Evolutionary conservation across 1,139 yeast genomes (phyloP).

Genomic region (Zhuliangozyma parablackwelliae): DNA sequence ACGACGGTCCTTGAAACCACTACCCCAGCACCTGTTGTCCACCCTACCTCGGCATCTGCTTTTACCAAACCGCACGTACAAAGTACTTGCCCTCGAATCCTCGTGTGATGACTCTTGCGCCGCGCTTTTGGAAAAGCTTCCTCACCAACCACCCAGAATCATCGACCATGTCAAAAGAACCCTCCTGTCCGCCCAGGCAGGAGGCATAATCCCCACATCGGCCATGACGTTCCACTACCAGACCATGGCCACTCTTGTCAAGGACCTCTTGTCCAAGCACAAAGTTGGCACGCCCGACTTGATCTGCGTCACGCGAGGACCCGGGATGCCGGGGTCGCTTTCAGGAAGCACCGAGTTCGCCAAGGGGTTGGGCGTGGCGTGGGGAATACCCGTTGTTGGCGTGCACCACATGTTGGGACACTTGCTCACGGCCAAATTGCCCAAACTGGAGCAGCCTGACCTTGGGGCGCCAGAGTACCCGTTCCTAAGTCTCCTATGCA

Average conservation of each 20-base stretch:
- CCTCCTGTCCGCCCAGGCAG: constrained; percentile 58
- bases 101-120: constrained; percentile 96
- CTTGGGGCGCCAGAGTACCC: constrained; percentile 58
- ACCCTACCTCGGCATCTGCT: no score
- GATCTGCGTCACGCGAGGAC: constrained; percentile 90
- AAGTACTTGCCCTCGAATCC: constrained; percentile 81
- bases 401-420: constrained; percentile 98
- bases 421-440: constrained; percentile 63
- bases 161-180: constrained; percentile 63
- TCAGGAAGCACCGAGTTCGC: constrained; percentile 81
- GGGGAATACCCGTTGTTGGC: constrained; percentile 75
- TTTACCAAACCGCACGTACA: constrained; percentile 34
- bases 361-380: constrained; percentile 77
- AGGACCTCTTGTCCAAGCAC: constrained; percentile 23
- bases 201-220: constrained; percentile 86
- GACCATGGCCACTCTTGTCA: constrained; percentile 32
- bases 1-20: not conserved
- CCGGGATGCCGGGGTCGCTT: constrained; percentile 92
- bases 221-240: constrained; percentile 79
- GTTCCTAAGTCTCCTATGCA: constrained; percentile 70
- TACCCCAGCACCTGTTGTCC: no score
- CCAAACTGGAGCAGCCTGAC: constrained; percentile 30
- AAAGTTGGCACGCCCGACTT: constrained; percentile 52
- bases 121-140: constrained; percentile 59
- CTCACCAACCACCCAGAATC: constrained; percentile 41